Base-by-base conservation (phyloP, 192 early-diverging fungal species). In the Coemansia sp. region DNA sequence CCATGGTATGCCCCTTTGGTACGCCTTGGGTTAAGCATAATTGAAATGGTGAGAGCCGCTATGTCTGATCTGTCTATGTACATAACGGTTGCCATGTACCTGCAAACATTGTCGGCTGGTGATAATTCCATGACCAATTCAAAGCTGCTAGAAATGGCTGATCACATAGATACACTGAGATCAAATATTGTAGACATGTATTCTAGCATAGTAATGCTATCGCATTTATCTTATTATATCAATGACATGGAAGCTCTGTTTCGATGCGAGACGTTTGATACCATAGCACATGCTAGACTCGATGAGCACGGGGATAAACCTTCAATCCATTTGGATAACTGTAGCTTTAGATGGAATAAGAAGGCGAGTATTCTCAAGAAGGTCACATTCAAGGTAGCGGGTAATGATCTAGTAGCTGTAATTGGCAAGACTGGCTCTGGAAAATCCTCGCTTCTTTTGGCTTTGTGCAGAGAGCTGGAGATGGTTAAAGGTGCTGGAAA, bases 341-440 rank as follows among this genome's bases (percentile, higher is more conserved):
- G 56, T 18, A n/a, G 56, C 7, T 58, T 58, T 11, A 33, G 10
- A 23, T 58, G 56, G 56, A 13, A 35, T 9, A 58, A 36, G 5
- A 40, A 40, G 10, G 10, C 14, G 11, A 39, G 13, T 9, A 26
- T 31, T 16, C 64, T 65, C 24, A 36, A 39, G 9, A 64, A 87
- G 65, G 72, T 90, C 62, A 78, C 77, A 67, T 16, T 87, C 36
- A 63, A 62, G 42, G 57, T 89, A 74, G 57, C 72, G 65, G 62
- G 77, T 51, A 75, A 86, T 36, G 39, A 77, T 3, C 83, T 95
- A 5, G 87, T 89, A 0, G 92, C 89, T 0, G 70, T 95, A 31
- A 88, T 93, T 14, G 94, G 94, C 0, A 71, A 85, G 1, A 90
- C 93, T 13, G 94, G 91, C 9, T 77, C 83, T 23, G 93, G 93